phyloP scores from a whole-genome alignment of 148 eudicot genomes.

The Euryodendron excelsum region DNA sequence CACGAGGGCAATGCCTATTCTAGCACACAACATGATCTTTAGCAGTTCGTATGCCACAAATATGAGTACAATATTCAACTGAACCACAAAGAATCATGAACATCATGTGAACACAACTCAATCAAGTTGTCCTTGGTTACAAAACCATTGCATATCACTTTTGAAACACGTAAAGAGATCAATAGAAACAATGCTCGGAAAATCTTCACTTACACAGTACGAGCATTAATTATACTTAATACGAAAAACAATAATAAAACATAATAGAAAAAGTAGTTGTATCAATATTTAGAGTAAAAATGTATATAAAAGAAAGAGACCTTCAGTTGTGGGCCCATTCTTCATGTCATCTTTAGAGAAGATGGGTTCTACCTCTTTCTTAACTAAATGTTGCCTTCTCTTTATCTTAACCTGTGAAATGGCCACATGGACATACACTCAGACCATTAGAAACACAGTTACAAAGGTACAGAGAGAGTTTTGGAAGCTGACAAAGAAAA shows the following conservation, averaged over 20 bases:
- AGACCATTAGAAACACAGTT: not conserved
- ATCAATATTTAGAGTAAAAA: not conserved
- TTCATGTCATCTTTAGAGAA: constrained; percentile 44
- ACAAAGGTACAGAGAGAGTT: not conserved
- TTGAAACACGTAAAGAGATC: not conserved
- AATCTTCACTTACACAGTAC: not conserved
- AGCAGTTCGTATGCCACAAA: not conserved
- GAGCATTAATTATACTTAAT: not conserved
- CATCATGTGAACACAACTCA: not conserved
- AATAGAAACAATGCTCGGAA: not conserved
- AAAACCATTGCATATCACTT: not conserved
- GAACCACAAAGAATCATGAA: not conserved
- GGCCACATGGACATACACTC: not conserved
- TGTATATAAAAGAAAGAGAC: constrained; percentile 24
- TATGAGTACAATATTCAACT: not conserved
- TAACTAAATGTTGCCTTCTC: constrained; percentile 47
- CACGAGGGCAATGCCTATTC: not conserved
- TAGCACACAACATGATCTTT: not conserved
- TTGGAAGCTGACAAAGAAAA: not conserved
- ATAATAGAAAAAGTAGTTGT: not conserved
- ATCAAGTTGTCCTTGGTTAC: not conserved
- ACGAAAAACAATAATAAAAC: not conserved
- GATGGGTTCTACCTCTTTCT: constrained; percentile 53
- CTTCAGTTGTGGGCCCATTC: constrained; percentile 53
- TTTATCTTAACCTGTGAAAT: constrained; percentile 57